A percentile compares a stretch with the other conserved stretches of the same genome.
Conservation (phyloP, 2,329 filamentous ascomycete genomes). For the Pleomassaria siparia region DNA sequence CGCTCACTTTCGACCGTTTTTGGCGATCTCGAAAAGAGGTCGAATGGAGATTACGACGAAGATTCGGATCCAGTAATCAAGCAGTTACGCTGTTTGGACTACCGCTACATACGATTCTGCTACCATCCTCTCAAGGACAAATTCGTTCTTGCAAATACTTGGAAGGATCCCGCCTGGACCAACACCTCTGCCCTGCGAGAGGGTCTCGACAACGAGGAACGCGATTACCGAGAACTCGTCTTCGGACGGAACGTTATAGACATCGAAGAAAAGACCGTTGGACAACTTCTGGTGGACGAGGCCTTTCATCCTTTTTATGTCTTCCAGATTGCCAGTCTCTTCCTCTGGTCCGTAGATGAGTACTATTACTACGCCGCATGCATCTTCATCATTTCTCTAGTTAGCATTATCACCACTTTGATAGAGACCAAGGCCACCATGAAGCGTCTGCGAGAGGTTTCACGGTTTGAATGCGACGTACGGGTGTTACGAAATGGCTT, state of each 20-base stretch:
- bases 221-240: constrained; percentile 76
- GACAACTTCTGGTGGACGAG: constrained; percentile 87
- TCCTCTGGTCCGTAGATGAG: constrained; percentile 92
- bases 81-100: constrained; percentile 77
- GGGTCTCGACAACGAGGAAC: constrained; percentile 87
- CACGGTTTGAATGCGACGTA: constrained; percentile 91
- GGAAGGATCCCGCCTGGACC: constrained; percentile 92
- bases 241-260: constrained; percentile 92
- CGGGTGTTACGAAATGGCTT: constrained; percentile 92
- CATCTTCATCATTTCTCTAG: constrained; percentile 91
- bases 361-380: constrained; percentile 98
- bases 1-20: constrained; percentile 69
- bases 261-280: constrained; percentile 83
- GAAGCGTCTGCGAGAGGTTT: constrained; percentile 86
- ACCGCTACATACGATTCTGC: constrained; percentile 90
- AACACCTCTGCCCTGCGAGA: constrained; percentile 71
- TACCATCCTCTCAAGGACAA: constrained; percentile 88
- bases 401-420: constrained; percentile 86
- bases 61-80: constrained; percentile 74
- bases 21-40: constrained; percentile 64
- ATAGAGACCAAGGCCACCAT: constrained; percentile 92
- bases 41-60: constrained; percentile 69
- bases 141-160: constrained; percentile 82
- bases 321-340: constrained; percentile 91
- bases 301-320: constrained; percentile 98